Evolutionary conservation across 73 alveolate species (phyloP).

Genomic region (Vitrella brassicaformis): DNA sequence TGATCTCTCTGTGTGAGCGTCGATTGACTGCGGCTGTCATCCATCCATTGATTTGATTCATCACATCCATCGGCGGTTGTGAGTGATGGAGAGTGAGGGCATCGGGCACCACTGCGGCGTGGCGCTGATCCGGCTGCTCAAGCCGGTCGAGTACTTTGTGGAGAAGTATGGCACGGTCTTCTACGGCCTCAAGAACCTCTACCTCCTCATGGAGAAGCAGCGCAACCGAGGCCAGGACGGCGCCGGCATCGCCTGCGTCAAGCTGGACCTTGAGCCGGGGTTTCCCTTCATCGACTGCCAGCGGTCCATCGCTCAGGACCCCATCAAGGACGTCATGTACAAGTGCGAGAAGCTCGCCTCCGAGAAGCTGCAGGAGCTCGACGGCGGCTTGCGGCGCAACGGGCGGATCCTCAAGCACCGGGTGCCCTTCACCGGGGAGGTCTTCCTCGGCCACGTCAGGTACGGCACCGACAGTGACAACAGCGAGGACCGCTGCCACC

Average conservation of each 20-base stretch:
- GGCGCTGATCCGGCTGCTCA: constrained; percentile 28
- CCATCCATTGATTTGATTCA: too few species aligned
- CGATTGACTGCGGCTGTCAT: too few species aligned
- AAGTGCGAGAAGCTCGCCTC: constrained; percentile 10
- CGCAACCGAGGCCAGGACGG: constrained; percentile 40
- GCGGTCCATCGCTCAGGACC: constrained; percentile 28
- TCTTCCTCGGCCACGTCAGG: constrained; percentile 29
- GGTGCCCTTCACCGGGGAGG: constrained; percentile 30
- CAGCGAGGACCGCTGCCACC: constrained; percentile 33
- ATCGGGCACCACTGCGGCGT: constrained; percentile 33
- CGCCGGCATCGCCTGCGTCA: constrained; percentile 29
- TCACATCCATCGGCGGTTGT: too few species aligned
- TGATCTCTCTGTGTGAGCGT: too few species aligned
- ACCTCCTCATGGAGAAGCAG: constrained; percentile 41
- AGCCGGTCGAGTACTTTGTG: constrained; percentile 26
- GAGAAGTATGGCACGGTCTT: constrained; percentile 40
- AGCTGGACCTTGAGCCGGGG: constrained; percentile 35
- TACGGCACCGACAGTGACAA: constrained; percentile 37
- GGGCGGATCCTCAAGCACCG: constrained; percentile 1
- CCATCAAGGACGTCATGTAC: constrained; percentile 23
- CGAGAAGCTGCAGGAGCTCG: neutral
- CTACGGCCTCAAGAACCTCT: constrained; percentile 33
- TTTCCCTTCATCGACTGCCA: constrained; percentile 3
- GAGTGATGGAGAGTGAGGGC: too few species aligned
- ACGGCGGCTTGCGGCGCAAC: neutral